phyloP scores from a whole-genome alignment of 306 rosid species.

The Mimosa pudica region DNA sequence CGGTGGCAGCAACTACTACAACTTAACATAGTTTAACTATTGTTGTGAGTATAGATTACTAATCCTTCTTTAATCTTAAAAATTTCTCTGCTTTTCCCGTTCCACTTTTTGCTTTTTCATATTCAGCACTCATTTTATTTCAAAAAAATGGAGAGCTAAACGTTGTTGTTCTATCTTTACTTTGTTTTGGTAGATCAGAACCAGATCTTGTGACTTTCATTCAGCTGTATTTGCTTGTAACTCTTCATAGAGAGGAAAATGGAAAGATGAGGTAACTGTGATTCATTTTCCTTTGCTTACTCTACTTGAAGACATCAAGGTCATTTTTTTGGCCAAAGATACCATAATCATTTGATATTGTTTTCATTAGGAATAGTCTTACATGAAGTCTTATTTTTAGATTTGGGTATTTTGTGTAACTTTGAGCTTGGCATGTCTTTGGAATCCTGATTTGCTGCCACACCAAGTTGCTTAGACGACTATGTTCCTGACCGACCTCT shows the following conservation, averaged over 20 bases:
- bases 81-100: slow-evolving; percentile 31
- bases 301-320: slow-evolving; percentile 22
- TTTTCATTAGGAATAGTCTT: slow-evolving; percentile 28
- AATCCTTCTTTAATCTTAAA: slow-evolving; percentile 35
- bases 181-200: slow-evolving; percentile 65
- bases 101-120: neutral
- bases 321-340: slow-evolving; percentile 5
- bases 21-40: slow-evolving; percentile 42
- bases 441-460: slow-evolving; percentile 40
- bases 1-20: slow-evolving; percentile 35
- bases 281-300: slow-evolving; percentile 28
- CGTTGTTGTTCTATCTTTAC: slow-evolving; percentile 35
- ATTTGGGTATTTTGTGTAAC: slow-evolving; percentile 33
- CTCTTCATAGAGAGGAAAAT: slow-evolving; percentile 35
- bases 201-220: slow-evolving; percentile 73
- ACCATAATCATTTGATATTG: slow-evolving; percentile 43
- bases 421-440: slow-evolving; percentile 39
- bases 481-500: slow-evolving; percentile 39
- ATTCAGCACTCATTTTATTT: slow-evolving; percentile 31
- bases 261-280: slow-evolving; percentile 46
- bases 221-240: slow-evolving; percentile 43
- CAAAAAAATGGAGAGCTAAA: slow-evolving; percentile 41
- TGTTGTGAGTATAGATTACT: slow-evolving; percentile 40
- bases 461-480: slow-evolving; percentile 37
- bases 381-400: slow-evolving; percentile 16